Evolutionary conservation across 176 grass and related monocot genomes (phyloP).

Genomic region (Panicum miliaceum): DNA sequence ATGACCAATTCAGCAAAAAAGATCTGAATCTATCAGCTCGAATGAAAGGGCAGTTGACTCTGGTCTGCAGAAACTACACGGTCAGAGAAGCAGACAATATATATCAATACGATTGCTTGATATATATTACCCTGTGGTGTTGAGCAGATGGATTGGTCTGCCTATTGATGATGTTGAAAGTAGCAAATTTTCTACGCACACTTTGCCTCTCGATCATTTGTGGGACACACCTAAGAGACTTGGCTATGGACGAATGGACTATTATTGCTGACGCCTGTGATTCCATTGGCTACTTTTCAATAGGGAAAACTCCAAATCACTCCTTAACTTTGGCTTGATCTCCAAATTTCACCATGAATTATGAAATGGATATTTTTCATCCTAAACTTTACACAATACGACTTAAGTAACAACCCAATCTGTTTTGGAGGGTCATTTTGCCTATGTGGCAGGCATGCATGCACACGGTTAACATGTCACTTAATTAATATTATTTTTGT

Average conservation of each 20-base stretch:
- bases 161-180: conserved; percentile 45
- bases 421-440: too few species aligned
- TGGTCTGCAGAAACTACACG: conserved; percentile 2
- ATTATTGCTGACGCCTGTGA: conserved; percentile 30
- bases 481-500: too few species aligned
- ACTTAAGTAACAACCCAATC: too few species aligned
- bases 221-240: conserved; percentile 7
- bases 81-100: conserved; percentile 17
- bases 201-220: conserved; percentile 5
- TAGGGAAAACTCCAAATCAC: too few species aligned
- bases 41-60: conserved; percentile 37
- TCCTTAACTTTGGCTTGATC: too few species aligned
- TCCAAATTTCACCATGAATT: too few species aligned
- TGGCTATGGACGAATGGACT: neutral
- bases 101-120: conserved; percentile 6
- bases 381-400: too few species aligned
- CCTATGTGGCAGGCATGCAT: too few species aligned
- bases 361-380: too few species aligned
- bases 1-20: conserved; percentile 32
- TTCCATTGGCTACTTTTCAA: conserved; percentile 38
- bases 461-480: too few species aligned
- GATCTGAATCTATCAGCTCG: conserved; percentile 5
- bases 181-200: conserved; percentile 18
- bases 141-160: conserved; percentile 14
- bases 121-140: conserved; percentile 26